Evolutionary conservation across 176 grass and related monocot species (phyloP).

Genomic region (Pontederia paniculata): DNA sequence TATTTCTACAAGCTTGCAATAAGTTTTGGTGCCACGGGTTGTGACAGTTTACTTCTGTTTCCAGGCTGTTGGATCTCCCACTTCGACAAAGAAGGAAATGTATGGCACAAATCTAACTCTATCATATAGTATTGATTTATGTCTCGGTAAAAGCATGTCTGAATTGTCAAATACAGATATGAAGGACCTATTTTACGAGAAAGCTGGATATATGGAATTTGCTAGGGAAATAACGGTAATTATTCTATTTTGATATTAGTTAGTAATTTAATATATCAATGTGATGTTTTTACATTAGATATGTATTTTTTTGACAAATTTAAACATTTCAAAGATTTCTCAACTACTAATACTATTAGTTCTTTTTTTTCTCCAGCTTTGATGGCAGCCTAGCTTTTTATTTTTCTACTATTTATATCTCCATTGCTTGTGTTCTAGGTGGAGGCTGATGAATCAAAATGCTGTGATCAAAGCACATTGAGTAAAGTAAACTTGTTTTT

Average conservation of each 20-base stretch:
- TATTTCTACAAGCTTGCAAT: too few species aligned
- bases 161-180: constrained; percentile 45
- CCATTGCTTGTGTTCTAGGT: constrained; percentile 37
- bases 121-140: neutral
- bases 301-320: too few species aligned
- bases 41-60: constrained; percentile 7
- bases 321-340: too few species aligned
- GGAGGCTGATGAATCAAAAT: constrained; percentile 53
- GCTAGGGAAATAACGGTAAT: constrained; percentile 67
- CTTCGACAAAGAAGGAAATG: constrained; percentile 77
- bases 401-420: constrained; percentile 17
- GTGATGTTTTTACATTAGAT: constrained; percentile 7
- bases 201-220: constrained; percentile 67
- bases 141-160: neutral
- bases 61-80: constrained; percentile 57
- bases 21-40: neutral
- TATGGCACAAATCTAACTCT: constrained; percentile 32
- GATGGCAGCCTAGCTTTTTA: too few species aligned
- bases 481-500: constrained; percentile 66
- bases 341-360: too few species aligned
- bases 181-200: constrained; percentile 52
- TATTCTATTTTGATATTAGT: neutral
- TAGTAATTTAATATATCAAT: constrained; percentile 11
- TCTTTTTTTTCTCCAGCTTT: too few species aligned
- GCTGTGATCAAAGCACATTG: constrained; percentile 40